Conservation (phyloP, 352 stramenopile genomes). For the Phytopythium aichiense region DNA sequence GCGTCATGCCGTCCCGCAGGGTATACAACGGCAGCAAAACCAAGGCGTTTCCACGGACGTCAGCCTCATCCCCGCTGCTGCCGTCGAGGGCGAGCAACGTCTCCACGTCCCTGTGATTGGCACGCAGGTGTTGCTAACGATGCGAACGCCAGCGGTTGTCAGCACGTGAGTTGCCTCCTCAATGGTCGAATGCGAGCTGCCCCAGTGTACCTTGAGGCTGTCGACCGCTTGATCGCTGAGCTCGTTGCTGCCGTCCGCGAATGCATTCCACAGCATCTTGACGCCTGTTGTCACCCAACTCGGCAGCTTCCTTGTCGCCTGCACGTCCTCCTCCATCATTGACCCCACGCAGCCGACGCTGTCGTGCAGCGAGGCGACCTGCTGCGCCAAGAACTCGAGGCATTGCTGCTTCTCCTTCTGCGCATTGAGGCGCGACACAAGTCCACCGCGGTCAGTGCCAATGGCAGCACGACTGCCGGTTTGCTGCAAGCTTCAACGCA, state of each 20-base stretch:
- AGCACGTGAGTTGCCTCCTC: neutral
- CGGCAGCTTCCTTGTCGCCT: conserved; percentile 10
- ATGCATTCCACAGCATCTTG: conserved; percentile 39
- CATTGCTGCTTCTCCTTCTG: conserved; percentile 56
- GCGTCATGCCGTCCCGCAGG: conserved; percentile 8
- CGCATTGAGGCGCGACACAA: neutral
- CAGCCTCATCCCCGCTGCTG: neutral
- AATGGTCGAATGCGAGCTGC: neutral
- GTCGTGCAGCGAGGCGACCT: conserved; percentile 31
- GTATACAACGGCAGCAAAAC: conserved; percentile 32
- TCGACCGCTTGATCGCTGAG: conserved; percentile 24
- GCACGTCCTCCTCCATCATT: neutral
- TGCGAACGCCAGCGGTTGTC: neutral
- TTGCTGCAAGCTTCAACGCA: conserved; percentile 9
- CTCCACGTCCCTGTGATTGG: conserved; percentile 21
- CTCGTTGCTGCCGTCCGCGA: conserved; percentile 22
- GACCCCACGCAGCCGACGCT: conserved; percentile 8
- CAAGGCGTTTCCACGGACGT: conserved; percentile 5
- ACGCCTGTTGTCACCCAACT: conserved; percentile 25
- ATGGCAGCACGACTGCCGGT: neutral
- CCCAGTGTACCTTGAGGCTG: conserved; percentile 29
- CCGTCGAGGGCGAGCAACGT: conserved; percentile 8
- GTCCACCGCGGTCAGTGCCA: neutral
- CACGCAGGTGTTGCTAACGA: conserved; percentile 21
- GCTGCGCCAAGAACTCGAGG: conserved; percentile 33